Evolutionary conservation across 139 green algal genomes (phyloP).

Genomic region (Bryopsis sp.): DNA sequence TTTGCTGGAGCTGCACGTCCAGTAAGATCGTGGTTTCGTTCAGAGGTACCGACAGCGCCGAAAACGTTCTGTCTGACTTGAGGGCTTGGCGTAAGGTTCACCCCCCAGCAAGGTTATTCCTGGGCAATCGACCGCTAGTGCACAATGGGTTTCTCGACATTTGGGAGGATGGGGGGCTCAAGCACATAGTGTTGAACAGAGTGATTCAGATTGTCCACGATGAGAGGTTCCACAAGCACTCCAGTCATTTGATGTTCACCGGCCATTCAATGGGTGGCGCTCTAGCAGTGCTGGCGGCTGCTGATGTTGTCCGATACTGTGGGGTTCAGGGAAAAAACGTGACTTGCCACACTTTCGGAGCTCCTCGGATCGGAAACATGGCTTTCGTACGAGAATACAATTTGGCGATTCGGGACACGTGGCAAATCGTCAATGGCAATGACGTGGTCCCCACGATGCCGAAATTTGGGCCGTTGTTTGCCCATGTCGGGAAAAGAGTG

Average conservation of each 20-base stretch:
- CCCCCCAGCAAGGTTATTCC: slow-evolving; percentile 22
- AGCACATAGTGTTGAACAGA: neutral
- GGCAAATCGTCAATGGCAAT: too few species aligned
- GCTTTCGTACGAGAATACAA: slow-evolving; percentile 8
- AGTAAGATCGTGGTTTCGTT: slow-evolving; percentile 7
- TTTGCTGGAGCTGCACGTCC: too few species aligned
- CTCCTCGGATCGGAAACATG: neutral
- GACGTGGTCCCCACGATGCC: too few species aligned
- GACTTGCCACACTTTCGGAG: neutral
- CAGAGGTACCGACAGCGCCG: neutral
- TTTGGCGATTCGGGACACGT: too few species aligned
- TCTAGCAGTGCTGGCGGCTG: too few species aligned
- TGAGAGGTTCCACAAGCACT: neutral
- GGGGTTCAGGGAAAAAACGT: too few species aligned
- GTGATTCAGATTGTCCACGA: neutral
- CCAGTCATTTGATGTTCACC: slow-evolving; percentile 23
- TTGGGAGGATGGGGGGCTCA: neutral
- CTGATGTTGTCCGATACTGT: neutral
- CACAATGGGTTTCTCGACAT: slow-evolving; percentile 16
- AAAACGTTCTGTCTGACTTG: neutral
- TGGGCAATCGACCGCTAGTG: slow-evolving; percentile 21
- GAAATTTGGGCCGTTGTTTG: too few species aligned
- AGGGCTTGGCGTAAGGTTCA: slow-evolving; percentile 22
- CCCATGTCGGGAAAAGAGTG: too few species aligned
- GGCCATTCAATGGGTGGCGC: too few species aligned